Evolutionary conservation across 176 grass and related monocot genomes (phyloP).

Genomic region (Triticum aestivum): IWGSC_CS_RefSeq_v2.1 NC_057805.1:302671945-302672444

Average conservation of each 20-base stretch:
- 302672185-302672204: neutral
- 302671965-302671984: neutral
- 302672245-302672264: constrained; percentile 18
- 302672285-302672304: neutral
- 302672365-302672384: neutral
- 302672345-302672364: neutral
- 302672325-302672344: neutral
- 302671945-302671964: neutral
- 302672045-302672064: constrained; percentile 26
- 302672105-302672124: neutral
- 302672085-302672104: neutral
- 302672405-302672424: too few relatives aligned
- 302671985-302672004: neutral
- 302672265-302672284: neutral
- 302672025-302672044: neutral
- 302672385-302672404: too few relatives aligned
- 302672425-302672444: too few relatives aligned
- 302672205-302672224: neutral
- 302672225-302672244: neutral
- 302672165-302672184: neutral
- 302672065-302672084: neutral
- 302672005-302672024: neutral
- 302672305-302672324: neutral
- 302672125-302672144: neutral
- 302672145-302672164: neutral